Evolutionary conservation across 2,329 filamentous ascomycete genomes (phyloP).

Genomic region (Monosporascus sp.): DNA sequence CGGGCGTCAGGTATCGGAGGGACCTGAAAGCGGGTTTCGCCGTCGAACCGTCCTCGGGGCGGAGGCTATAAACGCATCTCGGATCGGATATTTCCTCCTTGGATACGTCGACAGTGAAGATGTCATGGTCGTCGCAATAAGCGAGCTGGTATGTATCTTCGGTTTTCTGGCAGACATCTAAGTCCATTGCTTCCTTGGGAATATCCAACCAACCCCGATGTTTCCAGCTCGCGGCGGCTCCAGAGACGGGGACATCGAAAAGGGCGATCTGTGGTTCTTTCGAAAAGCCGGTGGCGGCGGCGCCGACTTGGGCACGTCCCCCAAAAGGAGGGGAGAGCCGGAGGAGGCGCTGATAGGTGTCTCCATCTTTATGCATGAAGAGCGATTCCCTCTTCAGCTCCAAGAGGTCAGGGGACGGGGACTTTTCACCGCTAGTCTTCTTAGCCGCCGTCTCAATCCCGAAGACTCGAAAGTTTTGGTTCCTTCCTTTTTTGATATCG

Average conservation of each 20-base stretch:
- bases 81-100: slow-evolving; percentile 41
- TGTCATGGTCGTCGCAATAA: slow-evolving; percentile 72
- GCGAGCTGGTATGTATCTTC: slow-evolving; percentile 64
- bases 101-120: slow-evolving; percentile 57
- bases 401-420: slow-evolving; percentile 24
- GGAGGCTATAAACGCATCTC: slow-evolving; percentile 51
- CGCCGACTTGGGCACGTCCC: slow-evolving; percentile 62
- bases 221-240: slow-evolving; percentile 43
- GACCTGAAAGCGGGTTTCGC: slow-evolving; percentile 49
- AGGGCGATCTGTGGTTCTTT: slow-evolving; percentile 73
- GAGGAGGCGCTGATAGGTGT: slow-evolving; percentile 55
- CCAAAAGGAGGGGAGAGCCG: slow-evolving; percentile 47
- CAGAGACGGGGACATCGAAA: slow-evolving; percentile 61
- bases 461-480: slow-evolving; percentile 79
- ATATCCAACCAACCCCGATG: slow-evolving; percentile 45
- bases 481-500: slow-evolving; percentile 69
- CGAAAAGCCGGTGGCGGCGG: slow-evolving; percentile 72
- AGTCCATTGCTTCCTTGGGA: slow-evolving; percentile 56
- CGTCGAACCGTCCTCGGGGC: slow-evolving; percentile 38
- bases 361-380: slow-evolving; percentile 47
- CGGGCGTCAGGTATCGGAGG: slow-evolving; percentile 53
- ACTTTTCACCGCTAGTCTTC: slow-evolving; percentile 34
- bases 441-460: slow-evolving; percentile 43
- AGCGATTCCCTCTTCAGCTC: slow-evolving; percentile 49
- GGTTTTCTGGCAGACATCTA: slow-evolving; percentile 62